A percentile compares a stretch with the other conserved stretches of the same genome.
phyloP scores from a whole-genome alignment of 2,329 filamentous ascomycete species.

The Pseudonectria foliicola region DNA sequence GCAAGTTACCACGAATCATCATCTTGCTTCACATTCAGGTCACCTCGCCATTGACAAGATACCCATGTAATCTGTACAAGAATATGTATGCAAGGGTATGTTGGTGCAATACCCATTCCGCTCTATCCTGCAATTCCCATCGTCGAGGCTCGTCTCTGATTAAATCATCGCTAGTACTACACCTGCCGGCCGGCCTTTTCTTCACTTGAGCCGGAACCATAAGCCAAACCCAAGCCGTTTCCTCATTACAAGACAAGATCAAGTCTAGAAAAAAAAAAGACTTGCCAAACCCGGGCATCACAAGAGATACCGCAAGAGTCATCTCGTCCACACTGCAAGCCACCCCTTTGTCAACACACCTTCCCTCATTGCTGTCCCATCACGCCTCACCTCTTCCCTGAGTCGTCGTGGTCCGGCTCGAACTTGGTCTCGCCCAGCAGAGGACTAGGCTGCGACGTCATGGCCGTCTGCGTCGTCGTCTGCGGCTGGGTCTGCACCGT shows the following conservation, averaged over 20 bases:
- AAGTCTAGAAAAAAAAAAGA: slow-evolving; percentile 10
- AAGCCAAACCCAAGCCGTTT: slow-evolving; percentile 3
- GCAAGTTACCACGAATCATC: no score
- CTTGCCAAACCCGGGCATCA: slow-evolving; percentile 8
- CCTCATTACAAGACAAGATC: slow-evolving; percentile 1
- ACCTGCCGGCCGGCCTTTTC: slow-evolving; percentile 5
- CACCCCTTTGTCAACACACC: slow-evolving; percentile 1
- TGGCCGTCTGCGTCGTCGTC: slow-evolving; percentile 48
- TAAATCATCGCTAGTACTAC: slow-evolving; percentile 8
- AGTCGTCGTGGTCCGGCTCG: slow-evolving; percentile 53
- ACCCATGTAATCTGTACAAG: no score
- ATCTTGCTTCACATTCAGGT: no score
- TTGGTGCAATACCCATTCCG: no score
- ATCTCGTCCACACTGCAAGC: slow-evolving; percentile 4
- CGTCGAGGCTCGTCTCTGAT: slow-evolving; percentile 6
- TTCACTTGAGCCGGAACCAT: slow-evolving; percentile 1
- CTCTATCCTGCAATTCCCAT: slow-evolving; percentile 1
- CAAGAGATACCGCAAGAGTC: not conserved
- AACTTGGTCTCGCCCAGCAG: slow-evolving; percentile 66
- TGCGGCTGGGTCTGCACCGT: slow-evolving; percentile 51
- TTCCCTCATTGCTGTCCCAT: slow-evolving; percentile 9
- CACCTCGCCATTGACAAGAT: no score
- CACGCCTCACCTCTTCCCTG: slow-evolving; percentile 22
- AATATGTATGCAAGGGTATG: no score
- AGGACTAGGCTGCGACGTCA: slow-evolving; percentile 45